phyloP scores from a whole-genome alignment of 805 yeast genomes.

The Candida coquimbonensis region DNA sequence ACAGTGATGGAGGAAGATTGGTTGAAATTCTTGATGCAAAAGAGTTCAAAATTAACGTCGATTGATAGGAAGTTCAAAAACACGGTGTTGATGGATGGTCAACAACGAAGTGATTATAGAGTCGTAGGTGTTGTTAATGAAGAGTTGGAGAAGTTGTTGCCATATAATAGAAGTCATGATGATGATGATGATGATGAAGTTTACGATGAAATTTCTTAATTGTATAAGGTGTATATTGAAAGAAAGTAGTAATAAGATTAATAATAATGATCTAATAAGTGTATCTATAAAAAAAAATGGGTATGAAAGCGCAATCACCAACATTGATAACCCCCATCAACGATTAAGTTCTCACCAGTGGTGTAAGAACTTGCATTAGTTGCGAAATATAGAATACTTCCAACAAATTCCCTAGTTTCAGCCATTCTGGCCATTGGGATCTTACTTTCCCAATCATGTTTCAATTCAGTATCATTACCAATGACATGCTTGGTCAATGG shows the following conservation, averaged over 20 bases:
- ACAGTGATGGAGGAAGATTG: slow-evolving; percentile 28
- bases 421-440: slow-evolving; percentile 81
- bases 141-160: slow-evolving; percentile 11
- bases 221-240: too few species aligned
- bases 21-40: slow-evolving; percentile 26
- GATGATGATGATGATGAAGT: not conserved
- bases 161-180: slow-evolving; percentile 3
- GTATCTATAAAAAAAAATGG: too few species aligned
- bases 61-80: slow-evolving; percentile 15
- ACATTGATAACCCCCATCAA: slow-evolving; percentile 83
- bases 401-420: slow-evolving; percentile 76
- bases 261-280: not conserved
- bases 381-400: slow-evolving; percentile 67
- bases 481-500: slow-evolving; percentile 70
- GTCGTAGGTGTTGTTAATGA: slow-evolving; percentile 16
- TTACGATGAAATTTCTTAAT: too few species aligned
- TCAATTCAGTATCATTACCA: slow-evolving; percentile 50
- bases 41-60: slow-evolving; percentile 19
- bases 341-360: slow-evolving; percentile 76
- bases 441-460: slow-evolving; percentile 64
- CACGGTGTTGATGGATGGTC: slow-evolving; percentile 12
- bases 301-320: slow-evolving; percentile 37
- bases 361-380: slow-evolving; percentile 72
- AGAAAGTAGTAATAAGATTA: not conserved
- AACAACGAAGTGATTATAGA: slow-evolving; percentile 10